Base-by-base conservation (phyloP, 768 basidiomycete genomes). In the Cystoderma amianthinum region DNA sequence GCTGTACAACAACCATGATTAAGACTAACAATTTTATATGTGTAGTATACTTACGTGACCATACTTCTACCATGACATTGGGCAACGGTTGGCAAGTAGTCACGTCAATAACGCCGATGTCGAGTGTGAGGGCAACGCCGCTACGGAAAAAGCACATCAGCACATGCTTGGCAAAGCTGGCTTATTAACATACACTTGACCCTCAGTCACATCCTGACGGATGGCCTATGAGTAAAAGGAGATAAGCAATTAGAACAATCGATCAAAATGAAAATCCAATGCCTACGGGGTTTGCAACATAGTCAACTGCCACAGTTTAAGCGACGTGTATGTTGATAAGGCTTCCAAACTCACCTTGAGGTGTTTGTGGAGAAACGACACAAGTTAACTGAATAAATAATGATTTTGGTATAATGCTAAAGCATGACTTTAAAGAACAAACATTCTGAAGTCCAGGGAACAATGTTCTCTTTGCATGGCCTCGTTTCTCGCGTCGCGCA, bases 41-140 rank as follows among this genome's bases (percentile, higher is more conserved):
- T 24, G 20, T 9, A 7, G 17, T 22, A 12, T 11, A 44, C 48
- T 30, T 23, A 53, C 52, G 44, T 39, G 51, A 44, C 61, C 62
- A 68, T 16, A 68, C 52, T 41, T 68, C 65, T 18, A 68, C 59
- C 43, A 67, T 56, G 16, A 57, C 58, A 43, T 61, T 56, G 4
- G 39, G 35, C 36, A 64, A 44, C 2, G 66, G 64, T 41, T 63
- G 40, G 51, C 66, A 68, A 19, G 60, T 65, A 7, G 54, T 54
- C 32, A 58, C 57, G 42, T 67, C 62, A 22, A 67, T 56, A 34
- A 67, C 49, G 5, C 63, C 62, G 35, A 67, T 47, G 46, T 68
- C 65, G 24, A 68, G 54, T 13, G 54, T 53, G 36, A 68, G 44
- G 10, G 48, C 34, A n/a, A 66, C 44, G 20, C 66, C 64, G 17